These are phyloP conservation scores for Amaranthus tricolor DNA, from an alignment of 179 eudicot species.

Conservation along the genomic window DNA sequence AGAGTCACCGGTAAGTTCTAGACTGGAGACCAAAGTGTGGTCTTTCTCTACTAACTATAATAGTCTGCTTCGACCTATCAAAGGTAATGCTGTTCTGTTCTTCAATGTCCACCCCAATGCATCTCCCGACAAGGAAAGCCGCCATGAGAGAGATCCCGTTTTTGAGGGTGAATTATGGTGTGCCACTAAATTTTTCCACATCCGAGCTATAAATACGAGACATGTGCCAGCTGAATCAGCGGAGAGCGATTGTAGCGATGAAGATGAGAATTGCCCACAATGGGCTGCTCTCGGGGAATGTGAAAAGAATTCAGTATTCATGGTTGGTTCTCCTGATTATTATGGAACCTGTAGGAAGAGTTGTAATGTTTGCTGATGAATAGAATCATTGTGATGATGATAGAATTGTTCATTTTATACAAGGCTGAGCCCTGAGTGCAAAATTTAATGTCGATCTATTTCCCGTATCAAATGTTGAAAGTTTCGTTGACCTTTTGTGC, in stretches of 20 bases:
- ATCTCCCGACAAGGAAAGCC: slow-evolving; percentile 62
- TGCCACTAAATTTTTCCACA: slow-evolving; percentile 57
- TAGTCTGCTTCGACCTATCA: slow-evolving; percentile 48
- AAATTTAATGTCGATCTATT: too few relatives aligned
- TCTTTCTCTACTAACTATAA: slow-evolving; percentile 36
- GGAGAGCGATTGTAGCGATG: slow-evolving; percentile 66
- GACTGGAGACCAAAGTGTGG: slow-evolving; percentile 41
- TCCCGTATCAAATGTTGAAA: too few relatives aligned
- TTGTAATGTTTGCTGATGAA: slow-evolving; percentile 65
- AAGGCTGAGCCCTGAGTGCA: too few relatives aligned
- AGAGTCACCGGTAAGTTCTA: slow-evolving; percentile 53
- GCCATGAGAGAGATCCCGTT: slow-evolving; percentile 68
- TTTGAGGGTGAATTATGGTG: slow-evolving; percentile 78
- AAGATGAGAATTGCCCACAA: slow-evolving; percentile 74
- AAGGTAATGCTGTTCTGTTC: slow-evolving; percentile 81
- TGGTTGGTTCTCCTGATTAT: slow-evolving; percentile 95
- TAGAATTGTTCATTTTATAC: too few relatives aligned
- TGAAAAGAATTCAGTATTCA: slow-evolving; percentile 65
- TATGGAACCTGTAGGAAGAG: slow-evolving; percentile 96
- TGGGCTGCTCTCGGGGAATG: slow-evolving; percentile 97
- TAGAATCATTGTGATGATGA: background rate
- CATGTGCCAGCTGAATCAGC: slow-evolving; percentile 23
- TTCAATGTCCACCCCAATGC: slow-evolving; percentile 75
- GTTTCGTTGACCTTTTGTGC: too few relatives aligned
- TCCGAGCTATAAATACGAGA: slow-evolving; percentile 31